A percentile compares a stretch with the other conserved stretches of the same genome.
Conservation (phyloP, 768 basidiomycete species). For the Tylopilus balloui region DNA sequence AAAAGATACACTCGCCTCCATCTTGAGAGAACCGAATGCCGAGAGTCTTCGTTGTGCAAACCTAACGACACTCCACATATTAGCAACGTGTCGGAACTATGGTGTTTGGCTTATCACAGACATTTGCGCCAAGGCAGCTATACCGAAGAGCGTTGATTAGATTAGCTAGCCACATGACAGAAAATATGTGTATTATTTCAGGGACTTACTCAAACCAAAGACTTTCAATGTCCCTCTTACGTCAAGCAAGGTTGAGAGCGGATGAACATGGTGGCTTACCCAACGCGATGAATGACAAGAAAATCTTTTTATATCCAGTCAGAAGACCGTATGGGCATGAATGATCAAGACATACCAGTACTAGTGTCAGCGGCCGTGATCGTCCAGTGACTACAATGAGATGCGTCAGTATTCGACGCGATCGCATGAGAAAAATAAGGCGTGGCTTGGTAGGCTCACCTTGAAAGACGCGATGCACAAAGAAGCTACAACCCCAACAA, state of each 20-base stretch:
- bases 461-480: constrained; percentile 22
- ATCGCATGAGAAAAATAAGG: not conserved
- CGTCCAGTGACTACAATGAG: constrained; percentile 17
- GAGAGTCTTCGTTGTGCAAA: constrained; percentile 21
- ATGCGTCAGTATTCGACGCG: not conserved
- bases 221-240: constrained; percentile 9
- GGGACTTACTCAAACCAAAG: constrained; percentile 27
- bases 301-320: constrained; percentile 10
- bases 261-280: constrained; percentile 14
- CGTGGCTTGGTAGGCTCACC: constrained; percentile 9
- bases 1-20: constrained; percentile 17
- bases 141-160: not conserved
- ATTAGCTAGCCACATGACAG: not conserved
- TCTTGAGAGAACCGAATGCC: constrained; percentile 11
- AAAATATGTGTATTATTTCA: not conserved
- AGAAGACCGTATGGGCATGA: not conserved
- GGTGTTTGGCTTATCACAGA: constrained; percentile 7
- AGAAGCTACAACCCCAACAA: constrained; percentile 19
- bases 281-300: constrained; percentile 17
- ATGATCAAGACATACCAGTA: constrained; percentile 15
- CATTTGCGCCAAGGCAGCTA: constrained; percentile 27
- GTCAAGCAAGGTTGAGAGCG: constrained; percentile 10
- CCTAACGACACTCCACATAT: constrained; percentile 11
- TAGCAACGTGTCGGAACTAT: not conserved
- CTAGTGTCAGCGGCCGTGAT: constrained; percentile 11